Base-by-base conservation (phyloP, 768 basidiomycete species). In the Glaciozyma antarctica region DNA sequence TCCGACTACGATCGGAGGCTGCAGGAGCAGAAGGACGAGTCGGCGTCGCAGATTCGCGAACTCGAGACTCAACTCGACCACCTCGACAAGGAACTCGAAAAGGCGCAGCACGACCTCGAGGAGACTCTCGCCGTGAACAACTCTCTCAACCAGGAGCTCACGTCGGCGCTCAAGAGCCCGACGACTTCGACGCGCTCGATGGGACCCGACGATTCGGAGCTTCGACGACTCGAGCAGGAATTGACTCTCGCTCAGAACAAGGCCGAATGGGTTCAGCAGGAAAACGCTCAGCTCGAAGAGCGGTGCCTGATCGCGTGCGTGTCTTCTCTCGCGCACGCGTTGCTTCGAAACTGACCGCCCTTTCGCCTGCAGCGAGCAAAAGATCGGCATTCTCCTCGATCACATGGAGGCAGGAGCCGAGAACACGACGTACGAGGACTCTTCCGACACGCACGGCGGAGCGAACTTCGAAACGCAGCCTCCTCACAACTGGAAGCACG, bases 1-100 rank as follows among this genome's bases (percentile, higher is more conserved):
- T 83, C 84, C 74, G 88, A 91, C 52, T 81, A 90, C 63, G 83
- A 86, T 63, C 77, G 79, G 60, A 79, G 88, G 74, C 84, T 85
- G 59, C 85, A 88, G 71, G 84, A 80, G 69, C 80, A 90, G 71
- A 85, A 88, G 12, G 86, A 90, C 63, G 86, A 89, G 71, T 83
- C 88, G 32, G 80, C 86, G 56, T 81, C 80, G 52, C 85, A 86
- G 74, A 83, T 88, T 60, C 85, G 88, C 73, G 87, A 90, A 64
- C 81, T 93, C 49, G 84, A 90, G 71, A 83, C 84, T 62, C 88
- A 93, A 65, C 81, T 93, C 55, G 85, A 88, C 67, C 83, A 83
- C 32, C 80, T 93, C 44, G 83, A 86, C 70, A 82, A 84, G 41
- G 86, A 87, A 5, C 79, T 93, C 58, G 78, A 82, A 62, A 82